phyloP scores from a whole-genome alignment of 768 basidiomycete genomes.

The Lactifluus subvellereus region DNA sequence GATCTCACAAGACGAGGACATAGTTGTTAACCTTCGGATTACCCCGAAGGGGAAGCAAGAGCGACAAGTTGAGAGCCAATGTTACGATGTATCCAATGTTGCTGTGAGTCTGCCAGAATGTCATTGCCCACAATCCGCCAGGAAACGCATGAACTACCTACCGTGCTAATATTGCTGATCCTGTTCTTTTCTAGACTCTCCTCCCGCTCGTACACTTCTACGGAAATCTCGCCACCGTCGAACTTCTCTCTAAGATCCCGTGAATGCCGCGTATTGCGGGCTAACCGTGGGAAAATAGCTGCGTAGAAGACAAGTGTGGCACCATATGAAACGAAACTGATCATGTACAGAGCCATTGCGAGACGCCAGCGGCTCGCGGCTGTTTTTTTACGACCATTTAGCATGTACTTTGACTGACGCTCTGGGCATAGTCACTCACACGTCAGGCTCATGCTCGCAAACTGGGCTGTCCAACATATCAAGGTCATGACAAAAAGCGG shows the following conservation, averaged over 20 bases:
- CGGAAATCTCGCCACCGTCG: constrained; percentile 51
- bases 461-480: constrained; percentile 79
- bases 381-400: constrained; percentile 26
- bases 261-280: constrained; percentile 66
- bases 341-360: constrained; percentile 74
- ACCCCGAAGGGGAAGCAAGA: constrained; percentile 55
- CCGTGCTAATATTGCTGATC: constrained; percentile 81
- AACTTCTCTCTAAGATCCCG: constrained; percentile 49
- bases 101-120: constrained; percentile 52
- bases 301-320: constrained; percentile 79
- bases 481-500: constrained; percentile 63
- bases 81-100: constrained; percentile 70
- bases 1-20: constrained; percentile 55
- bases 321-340: constrained; percentile 73
- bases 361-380: constrained; percentile 65
- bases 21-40: constrained; percentile 71
- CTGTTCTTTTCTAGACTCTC: constrained; percentile 80
- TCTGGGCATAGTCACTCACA: constrained; percentile 36
- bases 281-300: constrained; percentile 73
- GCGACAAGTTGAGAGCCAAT: constrained; percentile 58
- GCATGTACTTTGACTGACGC: neutral
- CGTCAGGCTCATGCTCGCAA: constrained; percentile 67
- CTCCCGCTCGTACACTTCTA: constrained; percentile 63
- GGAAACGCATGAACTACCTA: constrained; percentile 29
- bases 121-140: neutral